A percentile compares a stretch with the other conserved stretches of the same genome.
Conservation (phyloP, 495 filamentous ascomycete species). For the Neurospora terricola region DNA sequence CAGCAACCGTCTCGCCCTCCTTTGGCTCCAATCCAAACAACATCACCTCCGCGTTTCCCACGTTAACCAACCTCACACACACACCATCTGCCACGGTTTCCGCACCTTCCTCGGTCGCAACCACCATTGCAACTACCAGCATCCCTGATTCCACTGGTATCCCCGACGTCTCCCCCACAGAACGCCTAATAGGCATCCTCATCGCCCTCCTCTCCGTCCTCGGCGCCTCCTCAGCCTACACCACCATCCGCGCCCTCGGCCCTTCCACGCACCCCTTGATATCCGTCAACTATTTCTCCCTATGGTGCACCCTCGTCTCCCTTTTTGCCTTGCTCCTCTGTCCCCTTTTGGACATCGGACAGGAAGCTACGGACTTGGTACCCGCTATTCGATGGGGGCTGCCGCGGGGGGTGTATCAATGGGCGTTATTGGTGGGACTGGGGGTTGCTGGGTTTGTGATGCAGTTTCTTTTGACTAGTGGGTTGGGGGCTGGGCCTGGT, state of each 20-base stretch:
- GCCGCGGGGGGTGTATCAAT: slow-evolving; percentile 53
- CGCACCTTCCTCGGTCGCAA: too few relatives aligned
- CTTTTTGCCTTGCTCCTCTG: slow-evolving; percentile 43
- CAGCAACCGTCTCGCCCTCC: background rate
- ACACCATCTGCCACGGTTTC: too few relatives aligned
- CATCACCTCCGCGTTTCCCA: too few relatives aligned
- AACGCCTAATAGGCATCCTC: slow-evolving; percentile 62
- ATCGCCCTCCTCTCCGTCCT: slow-evolving; percentile 72
- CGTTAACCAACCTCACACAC: too few relatives aligned
- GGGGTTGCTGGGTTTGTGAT: slow-evolving; percentile 72
- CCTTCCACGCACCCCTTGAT: slow-evolving; percentile 75
- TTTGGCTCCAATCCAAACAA: background rate
- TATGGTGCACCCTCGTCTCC: slow-evolving; percentile 58
- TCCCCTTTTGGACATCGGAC: slow-evolving; percentile 32
- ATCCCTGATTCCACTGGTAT: too few relatives aligned
- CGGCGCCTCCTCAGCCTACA: slow-evolving; percentile 68
- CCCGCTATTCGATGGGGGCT: slow-evolving; percentile 50
- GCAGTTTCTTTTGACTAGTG: slow-evolving; percentile 81
- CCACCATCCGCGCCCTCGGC: slow-evolving; percentile 77
- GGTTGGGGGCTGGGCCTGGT: slow-evolving; percentile 38
- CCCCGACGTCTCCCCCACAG: slow-evolving; percentile 36
- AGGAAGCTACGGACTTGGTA: slow-evolving; percentile 5
- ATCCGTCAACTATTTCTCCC: slow-evolving; percentile 77
- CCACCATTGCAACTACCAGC: too few relatives aligned
- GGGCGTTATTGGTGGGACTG: slow-evolving; percentile 58